A percentile compares a stretch with the other conserved stretches of the same genome.
Conservation (phyloP, 768 basidiomycete genomes). For the Pleurotus salmoneostramineus region DNA sequence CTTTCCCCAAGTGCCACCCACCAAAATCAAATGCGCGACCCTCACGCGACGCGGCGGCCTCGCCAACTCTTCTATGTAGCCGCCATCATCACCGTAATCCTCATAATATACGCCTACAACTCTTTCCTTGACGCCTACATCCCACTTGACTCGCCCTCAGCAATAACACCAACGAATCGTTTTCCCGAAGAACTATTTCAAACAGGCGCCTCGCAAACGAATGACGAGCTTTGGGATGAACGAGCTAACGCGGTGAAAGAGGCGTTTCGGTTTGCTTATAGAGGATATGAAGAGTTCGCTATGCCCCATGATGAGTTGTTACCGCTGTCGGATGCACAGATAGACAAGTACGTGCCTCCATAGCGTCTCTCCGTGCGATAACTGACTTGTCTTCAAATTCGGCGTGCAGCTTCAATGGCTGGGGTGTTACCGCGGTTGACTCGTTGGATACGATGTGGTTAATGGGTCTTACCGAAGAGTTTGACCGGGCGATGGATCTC, state of each 20-base stretch:
- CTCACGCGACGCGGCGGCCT: neutral
- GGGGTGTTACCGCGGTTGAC: constrained; percentile 77
- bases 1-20: no score
- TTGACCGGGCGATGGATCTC: constrained; percentile 53
- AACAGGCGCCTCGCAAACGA: neutral
- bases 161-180: neutral
- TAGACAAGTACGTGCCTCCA: constrained; percentile 4
- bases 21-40: no score
- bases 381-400: neutral
- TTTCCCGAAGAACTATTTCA: neutral
- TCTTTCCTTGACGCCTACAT: neutral
- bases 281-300: constrained; percentile 59
- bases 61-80: neutral
- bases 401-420: constrained; percentile 65
- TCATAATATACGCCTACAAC: neutral
- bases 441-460: constrained; percentile 84
- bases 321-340: constrained; percentile 34
- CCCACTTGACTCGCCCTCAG: neutral
- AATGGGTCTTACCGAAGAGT: constrained; percentile 74
- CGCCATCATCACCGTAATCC: neutral
- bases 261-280: constrained; percentile 67
- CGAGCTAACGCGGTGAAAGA: constrained; percentile 53
- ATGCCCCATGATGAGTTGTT: constrained; percentile 60
- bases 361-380: neutral
- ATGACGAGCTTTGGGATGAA: constrained; percentile 41